Conservation (phyloP, 805 yeast species). For the Candida taoyuanica region DNA sequence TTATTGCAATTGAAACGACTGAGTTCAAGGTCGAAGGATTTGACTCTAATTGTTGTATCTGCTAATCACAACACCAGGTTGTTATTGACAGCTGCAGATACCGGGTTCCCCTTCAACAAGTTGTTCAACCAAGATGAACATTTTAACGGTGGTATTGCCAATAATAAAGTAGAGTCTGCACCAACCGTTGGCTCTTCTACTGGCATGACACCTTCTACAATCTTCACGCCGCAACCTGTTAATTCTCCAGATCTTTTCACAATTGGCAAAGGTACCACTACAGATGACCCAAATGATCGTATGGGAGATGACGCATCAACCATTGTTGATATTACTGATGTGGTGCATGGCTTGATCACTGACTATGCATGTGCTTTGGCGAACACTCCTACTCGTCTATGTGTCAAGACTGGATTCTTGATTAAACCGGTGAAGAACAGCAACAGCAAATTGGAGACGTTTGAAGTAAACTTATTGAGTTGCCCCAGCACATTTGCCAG, state of each 20-base stretch:
- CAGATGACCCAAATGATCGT: slow-evolving; percentile 20
- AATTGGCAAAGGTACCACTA: slow-evolving; percentile 6
- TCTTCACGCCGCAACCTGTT: slow-evolving; percentile 25
- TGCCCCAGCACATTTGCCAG: slow-evolving; percentile 66
- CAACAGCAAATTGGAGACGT: slow-evolving; percentile 32
- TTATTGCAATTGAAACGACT: slow-evolving; percentile 73
- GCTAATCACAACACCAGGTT: slow-evolving; percentile 56
- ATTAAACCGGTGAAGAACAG: slow-evolving; percentile 35
- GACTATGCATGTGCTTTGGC: slow-evolving; percentile 60
- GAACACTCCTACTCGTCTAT: slow-evolving; percentile 64
- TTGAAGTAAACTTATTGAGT: slow-evolving; percentile 66
- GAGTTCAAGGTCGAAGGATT: slow-evolving; percentile 49
- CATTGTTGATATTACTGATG: slow-evolving; percentile 46
- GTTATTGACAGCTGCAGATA: slow-evolving; percentile 30
- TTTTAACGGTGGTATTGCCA: slow-evolving; percentile 7
- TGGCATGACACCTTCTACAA: slow-evolving; percentile 25
- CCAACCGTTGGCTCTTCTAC: slow-evolving; percentile 27
- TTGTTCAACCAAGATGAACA: slow-evolving; percentile 26
- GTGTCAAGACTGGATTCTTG: slow-evolving; percentile 67
- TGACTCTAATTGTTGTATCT: slow-evolving; percentile 65
- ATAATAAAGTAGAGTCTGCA: slow-evolving; percentile 15
- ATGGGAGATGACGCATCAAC: slow-evolving; percentile 16
- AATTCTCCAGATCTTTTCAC: slow-evolving; percentile 28
- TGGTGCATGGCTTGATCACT: slow-evolving; percentile 54
- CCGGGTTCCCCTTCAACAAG: slow-evolving; percentile 31